phyloP scores from a whole-genome alignment of 2,329 filamentous ascomycete species.

The Colletotrichum navitas region DNA sequence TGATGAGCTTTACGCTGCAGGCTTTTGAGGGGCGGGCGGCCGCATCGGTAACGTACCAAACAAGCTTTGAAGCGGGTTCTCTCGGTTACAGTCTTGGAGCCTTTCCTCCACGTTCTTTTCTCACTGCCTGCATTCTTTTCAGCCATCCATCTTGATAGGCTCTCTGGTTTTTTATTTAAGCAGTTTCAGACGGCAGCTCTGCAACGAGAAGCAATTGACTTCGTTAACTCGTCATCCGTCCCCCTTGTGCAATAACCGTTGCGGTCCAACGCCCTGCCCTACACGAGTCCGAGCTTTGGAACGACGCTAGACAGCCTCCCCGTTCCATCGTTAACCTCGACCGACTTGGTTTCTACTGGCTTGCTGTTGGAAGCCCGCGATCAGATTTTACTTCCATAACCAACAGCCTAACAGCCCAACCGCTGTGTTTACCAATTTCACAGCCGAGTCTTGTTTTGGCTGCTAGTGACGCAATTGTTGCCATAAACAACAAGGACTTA shows the following conservation, averaged over 20 bases:
- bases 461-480: not conserved
- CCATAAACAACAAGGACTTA: not conserved
- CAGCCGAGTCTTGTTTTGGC: not conserved
- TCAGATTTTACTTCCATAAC: not conserved
- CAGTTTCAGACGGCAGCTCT: not conserved
- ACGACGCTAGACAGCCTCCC: slow-evolving; percentile 4
- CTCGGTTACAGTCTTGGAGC: slow-evolving; percentile 19
- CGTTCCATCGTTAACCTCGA: not conserved
- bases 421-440: not conserved
- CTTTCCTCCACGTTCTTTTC: slow-evolving; percentile 11
- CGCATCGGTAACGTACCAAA: slow-evolving; percentile 24
- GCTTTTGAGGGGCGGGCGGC: slow-evolving; percentile 26
- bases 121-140: not conserved
- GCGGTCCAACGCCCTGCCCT: not conserved
- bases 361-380: not conserved
- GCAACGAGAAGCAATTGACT: slow-evolving; percentile 12
- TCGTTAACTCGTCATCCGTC: not conserved
- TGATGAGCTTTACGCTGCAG: slow-evolving; percentile 25
- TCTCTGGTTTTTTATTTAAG: not conserved
- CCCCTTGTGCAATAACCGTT: slow-evolving; percentile 14
- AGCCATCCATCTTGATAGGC: not conserved
- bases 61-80: slow-evolving; percentile 41
- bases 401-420: no score
- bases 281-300: slow-evolving; percentile 33
- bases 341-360: not conserved